Base-by-base conservation (phyloP, 371 early-diverging fungal species). In the Thermomucor indicae-seudaticae region DNA sequence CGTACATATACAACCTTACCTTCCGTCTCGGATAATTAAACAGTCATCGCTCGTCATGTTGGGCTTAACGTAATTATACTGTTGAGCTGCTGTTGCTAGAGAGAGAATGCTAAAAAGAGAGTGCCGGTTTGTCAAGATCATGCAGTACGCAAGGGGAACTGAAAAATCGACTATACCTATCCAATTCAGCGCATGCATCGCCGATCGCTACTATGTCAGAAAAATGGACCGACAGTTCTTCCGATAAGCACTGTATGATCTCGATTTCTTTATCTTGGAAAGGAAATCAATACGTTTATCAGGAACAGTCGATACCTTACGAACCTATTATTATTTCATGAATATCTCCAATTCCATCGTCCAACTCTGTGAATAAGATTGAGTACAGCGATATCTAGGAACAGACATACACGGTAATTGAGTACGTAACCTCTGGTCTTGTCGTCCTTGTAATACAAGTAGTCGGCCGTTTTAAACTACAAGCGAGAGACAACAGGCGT, bases 331-430 rank as follows among this genome's bases (percentile, higher is more conserved):
- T 90, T 47, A 85, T 66, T 0, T 80, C 80, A 55, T 92, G 87
- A 11, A 90, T 76, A 48, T 92, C 92, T 6, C 92, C 91, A 8
- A 90, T 46, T 6, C 60, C 62, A 39, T 83, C 77, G 49, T 92
- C 92, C 23, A 92, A 57, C 31, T 80, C 87, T 86, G 44, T 8
- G n/a, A 27, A 43, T 42, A 37, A 22, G 12, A 23, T 3, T 43
- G 8, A 19, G 29, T n/a, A 2, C 34, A 5, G 16, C 30, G 35
- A 22, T 23, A 12, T n/a, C 1, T 12, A 10, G 0, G 28, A 5
- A 17, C 3, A 4, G 8, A 17, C 16, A 24, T 17, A 28, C 16
- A n/a, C 17, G 24, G 10, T 37, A 16, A 37, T 37, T 10, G 3
- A 16, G 37, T 37, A 37, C 10, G 5, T 6, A 14, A 85, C 89